Evolutionary conservation across 768 basidiomycete species (phyloP), one percentile per base, ranked within the genome.

Genomic region (Panaeolus cyanescens): DNA sequence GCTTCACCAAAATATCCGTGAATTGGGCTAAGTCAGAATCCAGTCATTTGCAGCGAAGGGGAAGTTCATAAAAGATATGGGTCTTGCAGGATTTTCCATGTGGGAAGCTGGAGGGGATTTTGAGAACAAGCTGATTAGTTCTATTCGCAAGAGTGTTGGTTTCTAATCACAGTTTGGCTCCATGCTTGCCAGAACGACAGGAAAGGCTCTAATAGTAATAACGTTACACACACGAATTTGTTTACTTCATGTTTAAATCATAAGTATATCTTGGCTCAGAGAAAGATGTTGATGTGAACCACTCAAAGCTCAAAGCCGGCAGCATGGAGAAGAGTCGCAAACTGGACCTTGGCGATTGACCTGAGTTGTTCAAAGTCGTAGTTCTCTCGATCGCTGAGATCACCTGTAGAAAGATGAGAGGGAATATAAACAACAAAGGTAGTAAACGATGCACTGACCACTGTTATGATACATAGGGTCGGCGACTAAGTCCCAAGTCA

Each of bases 391-490:
- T 91, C 82, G 66, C 89, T 91, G 54, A 96, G 58, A 71, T 97
- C 95, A 37, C 90, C 91, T 83, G 70, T 30, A 59, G 61, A 33
- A 0, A 32, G 12, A 56, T 13, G n/a, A 22, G 9, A 37, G 31
- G 10, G n/a, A 30, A 54, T 33, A 50, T 32, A 28, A n/a, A 25
- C 5, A 31, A 19, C 17, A 59, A 56, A 25, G 19, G 22, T 58
- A 55, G 17, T 61, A 54, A 9, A 55, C n/a, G 36, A 60, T 54
- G 17, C 4, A 68, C 80, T 30, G 62, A 86, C 90, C 88, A 68
- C 88, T 89, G 71, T 92, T 93, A 72, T 94, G 92, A 70, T 94
- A 95, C 89, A 91, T 92, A 9, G 93, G 93, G 72, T 95, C 94
- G 17, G 82, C 87, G 69, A 97, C 94, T 87, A 61, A 34, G 56